Base-by-base conservation (phyloP, 1,284 basidiomycete genomes). In the Microbotryum silenes-acaulis region DNA sequence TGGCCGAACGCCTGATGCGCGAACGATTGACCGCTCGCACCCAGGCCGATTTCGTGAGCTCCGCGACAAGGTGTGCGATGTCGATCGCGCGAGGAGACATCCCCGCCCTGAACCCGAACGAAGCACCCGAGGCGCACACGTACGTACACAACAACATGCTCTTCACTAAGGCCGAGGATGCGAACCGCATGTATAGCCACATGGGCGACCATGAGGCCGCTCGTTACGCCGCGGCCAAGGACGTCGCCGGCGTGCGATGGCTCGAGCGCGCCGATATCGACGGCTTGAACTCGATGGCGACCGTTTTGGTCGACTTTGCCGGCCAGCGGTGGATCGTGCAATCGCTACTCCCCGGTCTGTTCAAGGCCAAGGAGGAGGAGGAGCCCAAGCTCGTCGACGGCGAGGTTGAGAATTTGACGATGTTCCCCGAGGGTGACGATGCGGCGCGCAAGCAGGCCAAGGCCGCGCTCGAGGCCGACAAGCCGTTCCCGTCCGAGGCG, bases 381-480 rank as follows among this genome's bases (percentile, higher is more conserved):
- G 57, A 56, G 44, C 51, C 53, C 33, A 57, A 54, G 29, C 45
- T 54, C 20, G 67, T 61, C 27, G 61, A 61, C 9, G 65, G 60
- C 14, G 61, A 62, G 25, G 50, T 12, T 6, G 61, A 67, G 46
- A 59, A 65, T 9, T 42, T 25, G 57, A 49, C n/a, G 54, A 56
- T 42, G 56, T 55, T 48, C 44, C 71, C 66, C 37, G 68, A 66
- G 61, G 66, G 66, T 16, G 73, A 70, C 33, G 69, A 68, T 33
- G 64, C 69, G 56, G 66, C 52, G n/a, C 52, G 54, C 37, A 57
- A 56, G 48, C 72, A 53, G 61, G 71, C 69, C 21, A 86, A 87
- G 78, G 81, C 85, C 71, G 86, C 87, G 33, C 85, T 85, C 60
- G 85, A 85, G 79, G 85, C 88, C 67, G 86, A 86, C 60, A 84